phyloP scores from a whole-genome alignment of 805 yeast genomes.

The Candida maris region DNA sequence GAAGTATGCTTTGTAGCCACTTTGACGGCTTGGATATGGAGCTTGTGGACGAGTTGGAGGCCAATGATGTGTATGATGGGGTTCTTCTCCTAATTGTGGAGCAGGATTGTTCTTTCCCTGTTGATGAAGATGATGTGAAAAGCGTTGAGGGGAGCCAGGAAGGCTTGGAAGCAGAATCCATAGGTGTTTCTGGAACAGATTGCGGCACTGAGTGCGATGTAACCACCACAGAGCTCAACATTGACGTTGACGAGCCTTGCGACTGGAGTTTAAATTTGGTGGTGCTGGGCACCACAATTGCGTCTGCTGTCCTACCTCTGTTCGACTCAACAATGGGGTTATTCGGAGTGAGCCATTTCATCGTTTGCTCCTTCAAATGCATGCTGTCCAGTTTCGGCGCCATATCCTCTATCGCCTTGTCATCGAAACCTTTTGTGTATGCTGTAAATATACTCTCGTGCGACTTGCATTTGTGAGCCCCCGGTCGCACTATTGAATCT shows the following conservation, averaged over 20 bases:
- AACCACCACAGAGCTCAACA: conserved; percentile 8
- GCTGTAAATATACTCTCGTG: conserved; percentile 29
- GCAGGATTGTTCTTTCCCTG: not conserved
- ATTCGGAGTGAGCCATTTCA: conserved; percentile 31
- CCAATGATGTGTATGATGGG: not conserved
- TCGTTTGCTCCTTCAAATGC: conserved; percentile 27
- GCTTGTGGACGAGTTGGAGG: conserved; percentile 5
- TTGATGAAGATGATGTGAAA: not conserved
- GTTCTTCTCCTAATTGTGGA: not conserved
- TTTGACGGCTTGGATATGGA: conserved; percentile 2
- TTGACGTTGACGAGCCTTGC: conserved; percentile 9
- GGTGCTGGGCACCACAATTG: not conserved
- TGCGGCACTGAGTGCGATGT: not conserved
- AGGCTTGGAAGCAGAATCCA: conserved; percentile 2
- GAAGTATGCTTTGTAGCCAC: conserved; percentile 30
- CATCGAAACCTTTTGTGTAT: conserved; percentile 1
- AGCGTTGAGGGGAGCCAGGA: conserved; percentile 8
- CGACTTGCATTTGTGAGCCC: conserved; percentile 21
- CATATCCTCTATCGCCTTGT: not conserved
- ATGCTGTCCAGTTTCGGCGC: conserved; percentile 4
- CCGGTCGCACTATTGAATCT: conserved; percentile 7
- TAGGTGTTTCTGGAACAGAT: not conserved
- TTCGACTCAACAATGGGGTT: conserved; percentile 19
- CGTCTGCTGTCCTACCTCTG: conserved; percentile 1
- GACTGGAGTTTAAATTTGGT: conserved; percentile 2